Evolutionary conservation across 108 stramenopile species (phyloP), one percentile per base, ranked within the genome.

Genomic region (Skeletonema tropicum): DNA sequence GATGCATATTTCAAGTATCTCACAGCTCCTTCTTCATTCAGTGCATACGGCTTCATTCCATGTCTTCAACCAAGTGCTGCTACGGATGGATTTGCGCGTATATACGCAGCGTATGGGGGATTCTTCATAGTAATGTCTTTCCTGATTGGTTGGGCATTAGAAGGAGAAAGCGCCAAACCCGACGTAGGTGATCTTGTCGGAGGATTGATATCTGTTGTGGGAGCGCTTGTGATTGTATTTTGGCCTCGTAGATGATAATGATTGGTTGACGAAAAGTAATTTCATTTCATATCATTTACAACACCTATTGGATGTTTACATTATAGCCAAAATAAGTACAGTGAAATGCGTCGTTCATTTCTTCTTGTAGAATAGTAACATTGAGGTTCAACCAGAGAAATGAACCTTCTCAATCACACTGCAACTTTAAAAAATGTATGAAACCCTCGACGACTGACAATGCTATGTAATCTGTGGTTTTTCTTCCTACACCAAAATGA

Each of bases 31-130:
- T 0, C 9, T 11, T 38, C 38, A 10, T 35, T 6, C 23, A 74
- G 90, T 10, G 57, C 79, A 21, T 94, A 94, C 72, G 93, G 90
- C 8, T 91, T 90, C 71, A 80, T 94, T 13, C 93, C 93, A 26
- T 83, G 77, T 41, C 71, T 89, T 13, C 93, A 94, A 67, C 92
- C 92, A 0, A 89, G 86, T 26, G 76, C 76, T 12, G 63, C 64
- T 1, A 61, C 69, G 0, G 85, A 87, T 76, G 84, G 70, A n/a
- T 94, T 94, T 71, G 93, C 86, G 13, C 66, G 93, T 41, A 89
- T 94, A 15, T 94, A 93, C 76, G 93, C 93, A 10, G 93, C 81
- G 14, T 94, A 94, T 71, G 93, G 93, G 12, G 93, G 93, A 39
- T 89, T 90, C 67, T 94, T 94, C 58, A 91, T 94, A 38, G 83